Conservation (phyloP, 345 rosid species). For the Sisymbrium irio region DNA sequence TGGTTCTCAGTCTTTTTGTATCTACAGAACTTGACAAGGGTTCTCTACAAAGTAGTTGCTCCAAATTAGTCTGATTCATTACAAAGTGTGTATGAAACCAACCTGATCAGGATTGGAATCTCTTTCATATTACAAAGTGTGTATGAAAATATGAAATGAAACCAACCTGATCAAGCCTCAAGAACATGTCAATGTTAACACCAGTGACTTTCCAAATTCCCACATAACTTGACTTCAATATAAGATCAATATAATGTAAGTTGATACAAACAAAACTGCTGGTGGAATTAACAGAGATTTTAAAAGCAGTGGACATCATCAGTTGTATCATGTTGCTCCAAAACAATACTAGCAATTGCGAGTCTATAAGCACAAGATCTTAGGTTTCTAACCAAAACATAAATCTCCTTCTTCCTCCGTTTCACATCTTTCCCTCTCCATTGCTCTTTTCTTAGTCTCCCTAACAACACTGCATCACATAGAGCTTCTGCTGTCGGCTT, state of each 20-base stretch:
- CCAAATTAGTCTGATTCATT: conserved; percentile 34
- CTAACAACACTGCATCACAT: conserved; percentile 65
- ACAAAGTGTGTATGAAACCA: too few relatives aligned
- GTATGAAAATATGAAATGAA: too few relatives aligned
- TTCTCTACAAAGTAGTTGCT: conserved; percentile 38
- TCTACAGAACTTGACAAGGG: conserved; percentile 40
- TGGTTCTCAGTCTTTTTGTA: conserved; percentile 14
- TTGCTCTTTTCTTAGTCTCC: conserved; percentile 64
- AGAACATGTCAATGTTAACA: too few relatives aligned
- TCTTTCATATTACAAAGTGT: too few relatives aligned
- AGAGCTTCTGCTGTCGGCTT: conserved; percentile 61
- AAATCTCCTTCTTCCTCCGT: conserved; percentile 58
- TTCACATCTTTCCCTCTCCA: conserved; percentile 54
- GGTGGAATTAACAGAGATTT: background rate
- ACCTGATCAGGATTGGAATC: too few relatives aligned
- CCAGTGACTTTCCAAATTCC: too few relatives aligned
- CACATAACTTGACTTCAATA: too few relatives aligned
- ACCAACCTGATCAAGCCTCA: too few relatives aligned
- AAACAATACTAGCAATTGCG: conserved; percentile 63
- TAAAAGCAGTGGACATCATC: conserved; percentile 56
- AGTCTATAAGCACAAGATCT: conserved; percentile 84
- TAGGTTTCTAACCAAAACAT: conserved; percentile 71
- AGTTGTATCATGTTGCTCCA: conserved; percentile 53
- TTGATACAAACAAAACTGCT: background rate
- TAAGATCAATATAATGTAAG: background rate